Percentiles rank a stretch among this genome's conserved stretches.
phyloP scores from a whole-genome alignment of 176 grass and related monocot genomes.

The Microstegium vimineum region DNA sequence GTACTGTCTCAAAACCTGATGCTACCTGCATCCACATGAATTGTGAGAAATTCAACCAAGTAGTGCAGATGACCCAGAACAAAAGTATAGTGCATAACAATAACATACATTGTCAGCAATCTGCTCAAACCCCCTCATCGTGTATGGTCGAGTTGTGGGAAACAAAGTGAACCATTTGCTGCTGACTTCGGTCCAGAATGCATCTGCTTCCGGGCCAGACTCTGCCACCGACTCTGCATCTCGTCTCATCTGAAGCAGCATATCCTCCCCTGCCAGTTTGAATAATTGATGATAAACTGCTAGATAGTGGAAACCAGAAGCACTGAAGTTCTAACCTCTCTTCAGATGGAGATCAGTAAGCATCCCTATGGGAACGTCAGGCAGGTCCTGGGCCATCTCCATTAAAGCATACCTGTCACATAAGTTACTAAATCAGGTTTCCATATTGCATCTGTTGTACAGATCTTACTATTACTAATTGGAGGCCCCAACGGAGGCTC shows the following conservation, averaged over 20 bases:
- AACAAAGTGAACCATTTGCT: constrained; percentile 87
- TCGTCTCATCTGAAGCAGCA: constrained; percentile 43
- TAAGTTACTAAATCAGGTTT: background rate
- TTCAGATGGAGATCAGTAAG: constrained; percentile 68
- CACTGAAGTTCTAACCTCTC: constrained; percentile 44
- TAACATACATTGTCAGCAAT: constrained; percentile 55
- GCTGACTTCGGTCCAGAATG: constrained; percentile 54
- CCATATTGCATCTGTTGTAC: background rate
- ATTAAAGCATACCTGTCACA: constrained; percentile 72
- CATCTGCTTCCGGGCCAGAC: constrained; percentile 8
- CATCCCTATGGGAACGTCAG: constrained; percentile 75
- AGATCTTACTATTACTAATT: no score
- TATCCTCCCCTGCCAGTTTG: constrained; percentile 51
- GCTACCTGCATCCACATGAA: constrained; percentile 48
- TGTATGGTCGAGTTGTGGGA: constrained; percentile 62
- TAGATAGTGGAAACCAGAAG: background rate
- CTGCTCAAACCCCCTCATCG: constrained; percentile 45
- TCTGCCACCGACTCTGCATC: constrained; percentile 24
- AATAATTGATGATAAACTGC: background rate
- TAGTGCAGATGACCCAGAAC: background rate
- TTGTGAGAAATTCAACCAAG: background rate
- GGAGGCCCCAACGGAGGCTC: no score
- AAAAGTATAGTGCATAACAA: background rate
- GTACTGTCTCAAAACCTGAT: constrained; percentile 55
- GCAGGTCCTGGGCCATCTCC: constrained; percentile 65